These are phyloP conservation scores for Choanephora cucurbitarum DNA, from an alignment of 371 early-diverging fungal species.

Conservation along the genomic window DNA sequence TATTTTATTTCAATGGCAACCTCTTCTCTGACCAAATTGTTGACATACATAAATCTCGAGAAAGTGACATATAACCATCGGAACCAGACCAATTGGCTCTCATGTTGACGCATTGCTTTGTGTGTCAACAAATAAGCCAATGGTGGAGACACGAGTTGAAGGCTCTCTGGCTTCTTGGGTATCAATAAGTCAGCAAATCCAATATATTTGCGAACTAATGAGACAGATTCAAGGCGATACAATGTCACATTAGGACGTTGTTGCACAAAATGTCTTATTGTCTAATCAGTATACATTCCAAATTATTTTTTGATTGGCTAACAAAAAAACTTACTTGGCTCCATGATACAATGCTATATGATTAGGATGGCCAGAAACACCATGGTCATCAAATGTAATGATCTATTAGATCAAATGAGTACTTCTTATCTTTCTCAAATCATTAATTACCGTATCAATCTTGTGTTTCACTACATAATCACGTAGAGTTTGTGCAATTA, in stretches of 20 bases:
- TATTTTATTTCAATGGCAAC: slow-evolving; percentile 1
- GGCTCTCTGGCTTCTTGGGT: slow-evolving; percentile 4
- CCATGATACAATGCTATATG: slow-evolving; percentile 86
- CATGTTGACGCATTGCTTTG: slow-evolving; percentile 87
- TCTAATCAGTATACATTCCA: too few species aligned
- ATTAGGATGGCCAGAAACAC: slow-evolving; percentile 94
- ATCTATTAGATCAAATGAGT: slow-evolving; percentile 54
- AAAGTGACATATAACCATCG: slow-evolving; percentile 90
- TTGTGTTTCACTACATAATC: slow-evolving; percentile 59
- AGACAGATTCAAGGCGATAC: slow-evolving; percentile 65
- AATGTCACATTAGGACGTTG: slow-evolving; percentile 21
- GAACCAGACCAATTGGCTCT: slow-evolving; percentile 95
- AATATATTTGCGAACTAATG: slow-evolving; percentile 79
- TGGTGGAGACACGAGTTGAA: slow-evolving; percentile 56
- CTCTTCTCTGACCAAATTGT: slow-evolving; percentile 45
- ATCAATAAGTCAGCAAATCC: slow-evolving; percentile 60
- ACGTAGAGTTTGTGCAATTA: slow-evolving; percentile 61
- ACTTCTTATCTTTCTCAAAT: slow-evolving; percentile 7
- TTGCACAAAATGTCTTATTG: slow-evolving; percentile 17
- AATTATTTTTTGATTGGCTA: too few species aligned
- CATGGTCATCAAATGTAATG: slow-evolving; percentile 92
- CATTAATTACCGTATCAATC: slow-evolving; percentile 61
- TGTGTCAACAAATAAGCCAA: slow-evolving; percentile 48
- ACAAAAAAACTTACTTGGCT: slow-evolving; percentile 68
- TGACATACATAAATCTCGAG: slow-evolving; percentile 95